Conservation (phyloP, 441 rosid genomes). For the Adansonia madagascariensis region DNA sequence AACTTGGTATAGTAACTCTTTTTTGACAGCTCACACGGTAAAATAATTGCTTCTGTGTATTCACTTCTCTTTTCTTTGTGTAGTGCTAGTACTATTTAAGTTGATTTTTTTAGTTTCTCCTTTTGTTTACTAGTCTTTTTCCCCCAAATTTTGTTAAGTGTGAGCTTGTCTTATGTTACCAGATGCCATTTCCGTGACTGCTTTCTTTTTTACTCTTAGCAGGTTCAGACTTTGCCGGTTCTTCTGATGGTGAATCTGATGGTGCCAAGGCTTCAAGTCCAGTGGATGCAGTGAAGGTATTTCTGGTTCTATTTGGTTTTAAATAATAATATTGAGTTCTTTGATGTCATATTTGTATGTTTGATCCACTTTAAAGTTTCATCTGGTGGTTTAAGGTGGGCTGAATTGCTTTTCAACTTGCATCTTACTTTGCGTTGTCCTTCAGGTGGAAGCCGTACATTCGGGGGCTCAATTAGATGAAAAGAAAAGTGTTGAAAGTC, state of each 20-base stretch:
- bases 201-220: conserved; percentile 29
- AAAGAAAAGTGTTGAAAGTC: conserved; percentile 42
- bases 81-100: background rate
- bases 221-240: conserved; percentile 62
- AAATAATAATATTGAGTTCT: background rate
- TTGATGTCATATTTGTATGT: background rate
- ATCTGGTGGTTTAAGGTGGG: background rate
- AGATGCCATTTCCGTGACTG: background rate
- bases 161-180: background rate
- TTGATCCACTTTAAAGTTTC: background rate
- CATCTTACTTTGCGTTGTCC: conserved; percentile 5
- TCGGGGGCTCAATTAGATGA: conserved; percentile 51
- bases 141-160: background rate
- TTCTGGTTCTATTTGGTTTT: conserved; percentile 4
- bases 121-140: background rate
- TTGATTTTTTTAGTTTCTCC: conserved; percentile 6
- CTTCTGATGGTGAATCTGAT: conserved; percentile 59
- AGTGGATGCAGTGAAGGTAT: conserved; percentile 46
- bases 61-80: background rate
- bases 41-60: background rate
- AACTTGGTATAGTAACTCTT: background rate
- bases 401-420: background rate
- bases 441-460: conserved; percentile 46
- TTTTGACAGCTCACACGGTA: background rate
- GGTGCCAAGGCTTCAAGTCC: conserved; percentile 49